Evolutionary conservation across 1,139 yeast genomes (phyloP), one percentile per base, ranked within the genome.

Genomic region (Blastobotrys serpentis): DNA sequence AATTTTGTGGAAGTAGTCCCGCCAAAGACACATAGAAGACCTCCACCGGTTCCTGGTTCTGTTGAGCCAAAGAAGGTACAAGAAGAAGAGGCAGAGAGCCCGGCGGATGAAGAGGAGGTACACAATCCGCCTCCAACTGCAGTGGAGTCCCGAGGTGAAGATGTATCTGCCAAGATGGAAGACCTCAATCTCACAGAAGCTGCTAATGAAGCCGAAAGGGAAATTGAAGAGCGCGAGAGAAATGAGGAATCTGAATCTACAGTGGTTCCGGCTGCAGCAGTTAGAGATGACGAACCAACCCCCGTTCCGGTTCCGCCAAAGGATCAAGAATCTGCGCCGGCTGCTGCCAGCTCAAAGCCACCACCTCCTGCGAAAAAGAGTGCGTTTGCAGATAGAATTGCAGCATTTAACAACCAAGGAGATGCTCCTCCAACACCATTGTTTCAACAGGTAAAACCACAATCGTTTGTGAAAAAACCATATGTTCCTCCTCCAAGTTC

Each of bases 1-100:
- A 83, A 81, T 63, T 92, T 87, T 70, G 98, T 92, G 3, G 81
- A 80, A 52, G 50, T 70, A 4, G 53, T 29, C 14, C 45, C 44
- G 25, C 43, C 50, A 17, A 46, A 52, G 23, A 37, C 34, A 3
- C 52, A 43, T 10, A 17, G 38, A 17, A n/a, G 39, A 18, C 19
- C 23, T 7, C 47, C 56, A 14, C 37, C 56, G 11, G 46, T 48
- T 17, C 32, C 50, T 11, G 38, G 11, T 13, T 5, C 13, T 16
- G n/a, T n/a, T n/a, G n/a, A n/a, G n/a, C n/a, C n/a, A n/a, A n/a
- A n/a, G n/a, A n/a, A n/a, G n/a, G n/a, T n/a, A n/a, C n/a, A n/a
- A n/a, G n/a, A n/a, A n/a, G n/a, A n/a, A n/a, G n/a, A n/a, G n/a
- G n/a, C n/a, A n/a, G n/a, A n/a, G n/a, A n/a, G n/a, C n/a, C n/a